Percentiles rank a stretch among this genome's conserved stretches.
Evolutionary conservation across 257 asterid species (phyloP).

Genomic region (Solanum piurae): DNA sequence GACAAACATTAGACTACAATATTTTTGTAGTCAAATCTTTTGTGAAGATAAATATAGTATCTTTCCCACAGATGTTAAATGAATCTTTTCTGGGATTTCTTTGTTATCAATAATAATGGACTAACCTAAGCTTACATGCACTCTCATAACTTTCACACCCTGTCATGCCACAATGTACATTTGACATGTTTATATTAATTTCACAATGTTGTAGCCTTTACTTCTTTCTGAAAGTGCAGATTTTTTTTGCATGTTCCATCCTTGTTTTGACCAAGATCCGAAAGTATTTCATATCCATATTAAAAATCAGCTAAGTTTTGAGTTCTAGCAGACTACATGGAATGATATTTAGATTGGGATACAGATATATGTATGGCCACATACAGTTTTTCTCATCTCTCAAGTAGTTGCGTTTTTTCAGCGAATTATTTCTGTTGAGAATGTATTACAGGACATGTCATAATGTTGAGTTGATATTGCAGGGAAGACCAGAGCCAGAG

Average conservation of each 20-base stretch:
- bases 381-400: neutral
- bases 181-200: neutral
- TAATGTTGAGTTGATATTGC: conserved; percentile 10
- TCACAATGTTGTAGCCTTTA: neutral
- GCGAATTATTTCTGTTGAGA: neutral
- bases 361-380: neutral
- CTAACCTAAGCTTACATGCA: neutral
- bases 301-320: neutral
- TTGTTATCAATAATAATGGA: neutral
- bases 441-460: neutral
- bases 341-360: neutral
- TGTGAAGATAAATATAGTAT: neutral
- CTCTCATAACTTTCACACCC: neutral
- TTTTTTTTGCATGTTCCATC: neutral
- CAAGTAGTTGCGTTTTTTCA: neutral
- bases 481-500: conserved; percentile 95
- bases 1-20: neutral
- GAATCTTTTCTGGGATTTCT: neutral
- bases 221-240: neutral
- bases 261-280: neutral
- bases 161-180: neutral
- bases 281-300: neutral
- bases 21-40: neutral
- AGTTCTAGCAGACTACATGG: neutral
- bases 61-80: neutral